Evolutionary conservation across 352 stramenopile genomes (phyloP).

Genomic region (Phytophthora meadii): DNA sequence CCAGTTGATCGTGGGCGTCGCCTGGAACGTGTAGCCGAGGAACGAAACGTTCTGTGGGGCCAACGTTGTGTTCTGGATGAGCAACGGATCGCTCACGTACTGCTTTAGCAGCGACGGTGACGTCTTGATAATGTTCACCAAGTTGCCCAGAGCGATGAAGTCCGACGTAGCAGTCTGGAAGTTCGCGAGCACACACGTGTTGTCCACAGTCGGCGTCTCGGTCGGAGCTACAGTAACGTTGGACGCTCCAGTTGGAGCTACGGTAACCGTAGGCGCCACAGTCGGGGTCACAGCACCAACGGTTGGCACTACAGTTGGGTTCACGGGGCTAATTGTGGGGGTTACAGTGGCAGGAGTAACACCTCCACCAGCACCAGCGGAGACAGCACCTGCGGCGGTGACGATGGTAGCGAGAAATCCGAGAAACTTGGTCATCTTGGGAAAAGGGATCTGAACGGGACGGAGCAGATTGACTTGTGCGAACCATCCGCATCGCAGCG

Average conservation of each 20-base stretch:
- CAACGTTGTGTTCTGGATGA: constrained; percentile 47
- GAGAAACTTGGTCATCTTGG: constrained; percentile 37
- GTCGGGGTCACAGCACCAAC: background rate
- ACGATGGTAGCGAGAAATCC: constrained; percentile 25
- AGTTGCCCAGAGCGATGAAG: constrained; percentile 55
- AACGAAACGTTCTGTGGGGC: constrained; percentile 53
- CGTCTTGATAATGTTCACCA: constrained; percentile 52
- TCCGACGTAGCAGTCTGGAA: constrained; percentile 55
- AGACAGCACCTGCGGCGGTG: constrained; percentile 16
- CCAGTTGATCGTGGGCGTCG: constrained; percentile 57
- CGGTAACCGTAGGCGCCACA: background rate
- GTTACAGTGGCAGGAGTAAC: background rate
- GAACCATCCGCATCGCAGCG: background rate
- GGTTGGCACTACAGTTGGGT: background rate
- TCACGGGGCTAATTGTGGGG: constrained; percentile 1
- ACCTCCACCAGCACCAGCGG: constrained; percentile 20
- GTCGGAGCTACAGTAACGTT: background rate
- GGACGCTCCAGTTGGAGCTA: no score
- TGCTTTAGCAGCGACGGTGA: constrained; percentile 37
- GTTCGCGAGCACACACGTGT: constrained; percentile 48
- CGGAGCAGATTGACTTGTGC: constrained; percentile 37
- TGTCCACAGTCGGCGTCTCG: constrained; percentile 7
- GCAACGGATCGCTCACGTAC: constrained; percentile 49
- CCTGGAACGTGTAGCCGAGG: constrained; percentile 52
- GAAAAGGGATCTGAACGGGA: constrained; percentile 28